Base-by-base conservation (phyloP, 257 asterid genomes). In the Buddleja alternifolia region DNA sequence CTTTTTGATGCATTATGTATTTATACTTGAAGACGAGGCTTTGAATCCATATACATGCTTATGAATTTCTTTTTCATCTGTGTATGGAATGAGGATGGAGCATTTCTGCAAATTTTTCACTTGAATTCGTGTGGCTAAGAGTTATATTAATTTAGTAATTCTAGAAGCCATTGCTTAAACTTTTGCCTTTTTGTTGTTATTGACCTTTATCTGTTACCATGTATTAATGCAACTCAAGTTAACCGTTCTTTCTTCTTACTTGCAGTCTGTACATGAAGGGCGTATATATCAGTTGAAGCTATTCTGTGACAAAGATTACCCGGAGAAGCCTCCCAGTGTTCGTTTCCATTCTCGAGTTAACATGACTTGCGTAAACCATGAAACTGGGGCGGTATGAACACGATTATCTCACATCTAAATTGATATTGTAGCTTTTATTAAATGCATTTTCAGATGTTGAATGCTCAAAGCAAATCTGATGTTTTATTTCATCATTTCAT, bases 291-390 rank as follows among this genome's bases (percentile, higher is more conserved):
- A 90, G 81, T 73, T 90, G 81, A 90, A 90, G 84, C 81, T 90
- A 62, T 90, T 90, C 69, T 90, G 97, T 8, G 97, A 90, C 88
- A 90, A 90, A 81, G 97, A 90, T 79, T 90, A 90, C 46, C 97
- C 97, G 0, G 97, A 90, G 82, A 90, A 90, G 92, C 97, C 96
- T 42, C 97, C 97, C 53, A 77, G 72, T 70, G 96, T 88, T 25
- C 96, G 97, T 51, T 90, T 90, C 67, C 90, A 90, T 75, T 88
- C 97, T 14, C 92, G 96, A 58, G 58, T 90, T 64, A 86, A 88
- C 92, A 84, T 90, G 95, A 77, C 86, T 15, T 86, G 95, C 15
- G 90, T 88, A 69, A 90, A 86, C 80, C 92, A 81, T 74, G 96
- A 88, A 71, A 81, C 87, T 63, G 97, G 97, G 41, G 87, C 77